These are phyloP conservation scores for Prunus yedoensis DNA, from an alignment of 331 rosid species.

Conservation along the genomic window DNA sequence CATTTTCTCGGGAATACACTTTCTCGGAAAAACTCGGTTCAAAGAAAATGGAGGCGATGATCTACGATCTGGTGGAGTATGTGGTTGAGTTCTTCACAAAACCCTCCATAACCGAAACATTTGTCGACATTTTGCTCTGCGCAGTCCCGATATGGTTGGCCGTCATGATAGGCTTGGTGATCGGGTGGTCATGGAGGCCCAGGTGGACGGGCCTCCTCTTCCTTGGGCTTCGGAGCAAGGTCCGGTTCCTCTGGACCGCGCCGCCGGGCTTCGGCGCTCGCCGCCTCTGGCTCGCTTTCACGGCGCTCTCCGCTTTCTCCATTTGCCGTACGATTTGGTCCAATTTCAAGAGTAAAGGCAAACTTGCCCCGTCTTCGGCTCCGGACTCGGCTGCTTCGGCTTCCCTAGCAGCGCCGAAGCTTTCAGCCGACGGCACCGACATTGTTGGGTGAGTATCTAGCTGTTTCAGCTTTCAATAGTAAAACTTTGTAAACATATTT, in stretches of 20 bases:
- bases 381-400: slow-evolving; percentile 27
- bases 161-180: slow-evolving; percentile 83
- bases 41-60: slow-evolving; percentile 60
- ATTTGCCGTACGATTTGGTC: slow-evolving; percentile 74
- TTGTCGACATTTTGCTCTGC: slow-evolving; percentile 89
- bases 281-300: slow-evolving; percentile 87
- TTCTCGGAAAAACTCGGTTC: slow-evolving; percentile 16
- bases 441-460: slow-evolving; percentile 39
- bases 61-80: slow-evolving; percentile 72
- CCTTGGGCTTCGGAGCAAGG: slow-evolving; percentile 84
- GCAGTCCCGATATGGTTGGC: slow-evolving; percentile 98
- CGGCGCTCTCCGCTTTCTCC: slow-evolving; percentile 92
- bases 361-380: slow-evolving; percentile 31
- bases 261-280: slow-evolving; percentile 98
- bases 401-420: slow-evolving; percentile 6
- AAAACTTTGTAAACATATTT: not conserved
- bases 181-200: slow-evolving; percentile 99
- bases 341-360: slow-evolving; percentile 49
- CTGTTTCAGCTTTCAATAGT: not conserved
- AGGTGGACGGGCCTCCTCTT: slow-evolving; percentile 91
- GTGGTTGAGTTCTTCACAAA: slow-evolving; percentile 65
- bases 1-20: slow-evolving; percentile 16
- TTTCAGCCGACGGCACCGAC: slow-evolving; percentile 18
- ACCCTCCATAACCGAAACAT: slow-evolving; percentile 85
- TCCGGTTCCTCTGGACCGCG: slow-evolving; percentile 83